Conservation (phyloP, 2,329 filamentous ascomycete genomes). For the Colletotrichum noveboracense region DNA sequence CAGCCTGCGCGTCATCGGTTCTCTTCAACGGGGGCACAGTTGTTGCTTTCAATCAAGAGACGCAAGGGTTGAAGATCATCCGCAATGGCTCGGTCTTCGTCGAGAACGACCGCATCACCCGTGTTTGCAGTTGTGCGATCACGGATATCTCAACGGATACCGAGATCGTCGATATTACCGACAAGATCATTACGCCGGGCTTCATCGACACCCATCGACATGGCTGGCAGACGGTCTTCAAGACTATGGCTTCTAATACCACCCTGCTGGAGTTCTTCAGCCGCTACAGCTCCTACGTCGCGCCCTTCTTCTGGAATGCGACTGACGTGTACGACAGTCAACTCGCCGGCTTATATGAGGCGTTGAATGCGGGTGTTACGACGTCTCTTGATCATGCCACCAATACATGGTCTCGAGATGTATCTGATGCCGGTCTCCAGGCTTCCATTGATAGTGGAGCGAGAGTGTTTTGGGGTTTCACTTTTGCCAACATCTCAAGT, state of each 20-base stretch:
- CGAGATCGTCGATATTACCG: slow-evolving; percentile 41
- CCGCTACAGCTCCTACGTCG: slow-evolving; percentile 26
- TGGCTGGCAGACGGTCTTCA: slow-evolving; percentile 45
- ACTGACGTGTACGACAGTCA: neutral
- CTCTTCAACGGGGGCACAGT: too few relatives aligned
- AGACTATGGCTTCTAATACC: slow-evolving; percentile 27
- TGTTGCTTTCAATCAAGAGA: too few relatives aligned
- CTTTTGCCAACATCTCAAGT: slow-evolving; percentile 31
- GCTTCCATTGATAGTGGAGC: slow-evolving; percentile 52
- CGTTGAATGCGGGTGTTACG: neutral
- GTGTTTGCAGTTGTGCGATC: too few relatives aligned
- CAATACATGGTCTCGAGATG: slow-evolving; percentile 46
- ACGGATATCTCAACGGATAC: neutral
- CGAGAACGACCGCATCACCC: too few relatives aligned
- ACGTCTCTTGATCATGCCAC: slow-evolving; percentile 52
- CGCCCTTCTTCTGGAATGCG: neutral
- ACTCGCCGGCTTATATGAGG: neutral
- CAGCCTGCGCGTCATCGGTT: too few relatives aligned
- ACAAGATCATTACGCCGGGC: slow-evolving; percentile 43
- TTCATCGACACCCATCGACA: slow-evolving; percentile 50
- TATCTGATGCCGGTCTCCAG: slow-evolving; percentile 46
- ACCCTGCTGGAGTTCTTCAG: neutral
- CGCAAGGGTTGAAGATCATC: too few relatives aligned
- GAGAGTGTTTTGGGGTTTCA: slow-evolving; percentile 49
- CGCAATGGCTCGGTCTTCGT: too few relatives aligned